Percentiles rank a stretch among this genome's conserved stretches.
phyloP scores from a whole-genome alignment of 2,329 filamentous ascomycete genomes.

The Madurella fahalii region DNA sequence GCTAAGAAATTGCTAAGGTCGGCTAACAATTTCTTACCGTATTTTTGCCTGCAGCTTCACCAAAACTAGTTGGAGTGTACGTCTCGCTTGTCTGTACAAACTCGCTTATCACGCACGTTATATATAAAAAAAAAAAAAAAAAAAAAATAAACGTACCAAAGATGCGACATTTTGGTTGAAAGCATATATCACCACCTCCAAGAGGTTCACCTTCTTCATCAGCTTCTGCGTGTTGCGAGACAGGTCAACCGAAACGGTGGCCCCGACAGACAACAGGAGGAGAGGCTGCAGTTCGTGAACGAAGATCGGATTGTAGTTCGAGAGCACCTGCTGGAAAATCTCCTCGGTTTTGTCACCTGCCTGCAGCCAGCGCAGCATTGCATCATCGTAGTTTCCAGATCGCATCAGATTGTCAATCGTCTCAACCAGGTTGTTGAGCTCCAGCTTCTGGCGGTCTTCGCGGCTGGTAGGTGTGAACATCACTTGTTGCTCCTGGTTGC shows the following conservation, averaged over 20 bases:
- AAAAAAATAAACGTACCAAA: slow-evolving; percentile 44
- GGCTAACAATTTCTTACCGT: too few relatives aligned
- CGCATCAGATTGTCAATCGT: slow-evolving; percentile 60
- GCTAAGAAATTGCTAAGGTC: neutral
- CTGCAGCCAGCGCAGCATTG: slow-evolving; percentile 64
- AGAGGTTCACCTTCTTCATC: slow-evolving; percentile 55
- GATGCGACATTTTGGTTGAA: slow-evolving; percentile 46
- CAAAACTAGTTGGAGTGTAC: too few relatives aligned
- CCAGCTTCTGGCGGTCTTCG: slow-evolving; percentile 46
- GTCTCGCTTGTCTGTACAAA: too few relatives aligned
- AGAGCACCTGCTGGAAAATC: slow-evolving; percentile 55
- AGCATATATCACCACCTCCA: slow-evolving; percentile 55
- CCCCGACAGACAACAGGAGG: slow-evolving; percentile 60
- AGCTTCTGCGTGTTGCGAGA: slow-evolving; percentile 44
- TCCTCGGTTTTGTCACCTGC: slow-evolving; percentile 55
- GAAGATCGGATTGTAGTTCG: slow-evolving; percentile 48
- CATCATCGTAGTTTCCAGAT: slow-evolving; percentile 57
- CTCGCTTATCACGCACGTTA: too few relatives aligned
- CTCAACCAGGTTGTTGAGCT: slow-evolving; percentile 53
- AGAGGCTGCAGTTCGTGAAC: slow-evolving; percentile 57
- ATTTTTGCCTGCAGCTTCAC: too few relatives aligned
- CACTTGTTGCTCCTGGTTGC: slow-evolving; percentile 29
- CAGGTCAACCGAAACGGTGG: slow-evolving; percentile 58
- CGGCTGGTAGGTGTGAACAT: slow-evolving; percentile 39
- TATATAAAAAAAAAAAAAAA: too few relatives aligned